Conservation (phyloP, 768 basidiomycete genomes). For the Thelephora ganbajun region DNA sequence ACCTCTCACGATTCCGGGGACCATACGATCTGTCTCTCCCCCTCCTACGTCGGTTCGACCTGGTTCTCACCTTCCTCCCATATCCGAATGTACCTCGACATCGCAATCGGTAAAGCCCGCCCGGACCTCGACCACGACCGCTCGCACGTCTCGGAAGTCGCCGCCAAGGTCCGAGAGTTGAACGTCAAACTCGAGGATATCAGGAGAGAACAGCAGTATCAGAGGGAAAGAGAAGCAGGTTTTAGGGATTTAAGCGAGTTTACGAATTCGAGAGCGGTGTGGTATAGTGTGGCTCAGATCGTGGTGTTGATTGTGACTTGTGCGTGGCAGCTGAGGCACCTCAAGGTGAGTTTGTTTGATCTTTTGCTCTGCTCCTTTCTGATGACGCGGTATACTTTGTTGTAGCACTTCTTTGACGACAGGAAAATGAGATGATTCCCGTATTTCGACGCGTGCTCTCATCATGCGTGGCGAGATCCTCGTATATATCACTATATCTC, state of each 20-base stretch:
- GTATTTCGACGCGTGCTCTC: constrained; percentile 3
- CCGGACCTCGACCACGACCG: constrained; percentile 81
- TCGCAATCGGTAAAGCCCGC: constrained; percentile 81
- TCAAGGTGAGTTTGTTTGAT: constrained; percentile 47
- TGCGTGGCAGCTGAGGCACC: constrained; percentile 85
- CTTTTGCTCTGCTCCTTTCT: not conserved
- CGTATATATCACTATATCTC: too few species aligned
- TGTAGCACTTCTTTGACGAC: constrained; percentile 76
- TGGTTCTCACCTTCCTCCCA: constrained; percentile 74
- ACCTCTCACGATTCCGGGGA: constrained; percentile 95
- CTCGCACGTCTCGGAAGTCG: constrained; percentile 69
- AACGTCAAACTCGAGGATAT: constrained; percentile 91
- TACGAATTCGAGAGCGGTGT: constrained; percentile 87
- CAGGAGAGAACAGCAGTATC: constrained; percentile 91
- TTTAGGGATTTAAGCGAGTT: constrained; percentile 80
- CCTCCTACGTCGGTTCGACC: constrained; percentile 67
- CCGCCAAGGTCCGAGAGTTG: constrained; percentile 76
- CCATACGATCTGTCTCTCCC: constrained; percentile 92
- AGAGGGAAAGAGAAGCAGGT: constrained; percentile 86
- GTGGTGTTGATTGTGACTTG: constrained; percentile 73
- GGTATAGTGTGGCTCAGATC: constrained; percentile 89
- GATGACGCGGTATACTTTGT: not conserved
- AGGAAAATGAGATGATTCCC: constrained; percentile 51
- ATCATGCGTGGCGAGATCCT: too few species aligned
- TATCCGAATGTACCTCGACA: constrained; percentile 88